Percentiles rank a stretch among this genome's conserved stretches.
Conservation (phyloP, 352 stramenopile species). For the Phytophthora macrochlamydospora region DNA sequence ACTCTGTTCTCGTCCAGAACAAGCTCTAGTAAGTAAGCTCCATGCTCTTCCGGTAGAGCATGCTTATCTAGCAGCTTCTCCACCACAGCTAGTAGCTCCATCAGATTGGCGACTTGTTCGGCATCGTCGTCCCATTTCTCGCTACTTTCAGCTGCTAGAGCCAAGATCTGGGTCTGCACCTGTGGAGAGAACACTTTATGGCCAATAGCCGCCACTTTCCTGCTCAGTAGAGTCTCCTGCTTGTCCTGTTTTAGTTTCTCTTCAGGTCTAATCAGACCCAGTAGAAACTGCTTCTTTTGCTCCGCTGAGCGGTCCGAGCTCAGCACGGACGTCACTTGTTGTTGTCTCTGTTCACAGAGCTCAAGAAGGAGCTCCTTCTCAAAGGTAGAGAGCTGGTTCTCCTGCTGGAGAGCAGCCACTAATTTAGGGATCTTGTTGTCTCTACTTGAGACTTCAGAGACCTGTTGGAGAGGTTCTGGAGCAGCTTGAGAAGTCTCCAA, state of each 20-base stretch:
- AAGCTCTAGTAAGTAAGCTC: slow-evolving; percentile 47
- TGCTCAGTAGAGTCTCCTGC: slow-evolving; percentile 41
- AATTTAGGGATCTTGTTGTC: too few relatives aligned
- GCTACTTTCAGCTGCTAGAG: slow-evolving; percentile 36
- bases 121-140: slow-evolving; percentile 13
- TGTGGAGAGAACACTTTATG: slow-evolving; percentile 59
- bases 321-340: too few relatives aligned
- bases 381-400: slow-evolving; percentile 48
- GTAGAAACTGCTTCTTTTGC: slow-evolving; percentile 71
- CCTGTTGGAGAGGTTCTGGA: slow-evolving; percentile 2
- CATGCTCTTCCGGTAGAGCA: slow-evolving; percentile 60
- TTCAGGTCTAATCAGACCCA: too few relatives aligned
- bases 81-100: slow-evolving; percentile 56
- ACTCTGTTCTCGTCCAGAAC: slow-evolving; percentile 56
- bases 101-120: slow-evolving; percentile 29
- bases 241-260: too few relatives aligned
- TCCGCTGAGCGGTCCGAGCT: too few relatives aligned
- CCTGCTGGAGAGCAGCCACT: too few relatives aligned
- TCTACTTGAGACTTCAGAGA: too few relatives aligned
- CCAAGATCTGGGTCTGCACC: slow-evolving; percentile 56
- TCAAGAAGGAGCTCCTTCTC: slow-evolving; percentile 47
- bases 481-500: background rate
- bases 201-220: slow-evolving; percentile 60
- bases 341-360: too few relatives aligned
- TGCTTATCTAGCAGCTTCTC: slow-evolving; percentile 68